Evolutionary conservation across 106 monocot genomes (phyloP).

Genomic region (Narthecium ossifragum): DNA sequence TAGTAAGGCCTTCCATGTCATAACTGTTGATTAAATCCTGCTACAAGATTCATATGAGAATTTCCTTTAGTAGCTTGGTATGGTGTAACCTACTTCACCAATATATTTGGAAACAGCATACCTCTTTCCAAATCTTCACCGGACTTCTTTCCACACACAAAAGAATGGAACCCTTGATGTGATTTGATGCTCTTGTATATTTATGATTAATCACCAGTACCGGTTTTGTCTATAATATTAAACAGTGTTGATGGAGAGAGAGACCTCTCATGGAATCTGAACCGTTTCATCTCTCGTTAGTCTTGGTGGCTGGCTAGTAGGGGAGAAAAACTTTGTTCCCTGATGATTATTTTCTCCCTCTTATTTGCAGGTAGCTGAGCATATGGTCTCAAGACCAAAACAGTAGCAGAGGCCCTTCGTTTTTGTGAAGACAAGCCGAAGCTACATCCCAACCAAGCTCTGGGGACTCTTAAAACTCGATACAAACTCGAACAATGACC

Average conservation of each 20-base stretch:
- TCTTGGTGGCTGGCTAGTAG: neutral
- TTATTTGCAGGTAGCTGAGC: constrained; percentile 53
- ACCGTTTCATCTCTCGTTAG: neutral
- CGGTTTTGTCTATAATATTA: neutral
- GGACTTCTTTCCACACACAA: too few species aligned
- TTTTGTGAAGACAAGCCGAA: too few species aligned
- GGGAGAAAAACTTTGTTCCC: too few species aligned
- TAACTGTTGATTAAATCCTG: neutral
- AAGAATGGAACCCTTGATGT: too few species aligned
- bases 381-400: constrained; percentile 52
- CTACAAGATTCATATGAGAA: neutral
- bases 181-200: too few species aligned
- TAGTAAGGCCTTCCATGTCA: neutral
- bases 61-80: neutral
- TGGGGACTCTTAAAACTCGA: too few species aligned
- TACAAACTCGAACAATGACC: too few species aligned
- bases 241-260: neutral
- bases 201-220: neutral
- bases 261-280: neutral
- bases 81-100: too few species aligned
- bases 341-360: neutral
- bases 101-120: too few species aligned
- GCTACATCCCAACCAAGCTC: too few species aligned
- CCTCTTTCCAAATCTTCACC: too few species aligned
- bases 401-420: constrained; percentile 8